These are phyloP conservation scores for Acanthamoeba royreba DNA, from an alignment of 208 protist species.

Conservation along the genomic window DNA sequence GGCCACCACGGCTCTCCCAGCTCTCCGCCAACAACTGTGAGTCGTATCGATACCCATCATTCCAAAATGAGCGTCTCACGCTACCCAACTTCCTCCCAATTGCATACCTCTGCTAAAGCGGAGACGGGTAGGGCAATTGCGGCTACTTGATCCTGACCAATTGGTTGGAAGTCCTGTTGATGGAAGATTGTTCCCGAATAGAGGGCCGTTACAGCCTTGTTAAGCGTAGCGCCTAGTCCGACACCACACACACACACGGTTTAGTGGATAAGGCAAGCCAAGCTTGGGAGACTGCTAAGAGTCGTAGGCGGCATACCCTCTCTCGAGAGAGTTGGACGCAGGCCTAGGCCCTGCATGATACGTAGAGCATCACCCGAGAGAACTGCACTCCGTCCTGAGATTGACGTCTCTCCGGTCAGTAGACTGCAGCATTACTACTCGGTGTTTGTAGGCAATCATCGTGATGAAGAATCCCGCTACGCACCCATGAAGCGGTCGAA, in stretches of 20 bases:
- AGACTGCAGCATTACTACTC: not conserved
- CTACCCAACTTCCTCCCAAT: not conserved
- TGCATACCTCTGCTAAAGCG: not conserved
- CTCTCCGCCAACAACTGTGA: not conserved
- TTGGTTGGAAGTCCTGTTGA: not conserved
- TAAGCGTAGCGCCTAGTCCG: not conserved
- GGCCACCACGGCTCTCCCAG: not conserved
- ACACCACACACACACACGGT: too few species aligned
- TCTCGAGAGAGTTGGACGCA: not conserved
- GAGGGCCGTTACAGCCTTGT: not conserved
- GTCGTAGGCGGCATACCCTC: too few species aligned
- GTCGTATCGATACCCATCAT: too few species aligned
- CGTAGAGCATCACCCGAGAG: not conserved
- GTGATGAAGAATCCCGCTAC: too few species aligned
- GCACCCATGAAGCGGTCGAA: not conserved
- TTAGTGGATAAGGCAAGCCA: too few species aligned
- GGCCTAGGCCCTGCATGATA: not conserved
- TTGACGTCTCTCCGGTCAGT: not conserved
- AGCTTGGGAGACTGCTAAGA: too few species aligned
- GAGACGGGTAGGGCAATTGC: not conserved
- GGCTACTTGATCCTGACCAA: not conserved
- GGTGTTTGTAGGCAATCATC: not conserved
- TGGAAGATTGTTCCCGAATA: not conserved
- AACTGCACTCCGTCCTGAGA: not conserved
- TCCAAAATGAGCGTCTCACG: too few species aligned